Evolutionary conservation across 1,139 yeast genomes (phyloP).

Genomic region (Magnusiomyces tetraspermus): DNA sequence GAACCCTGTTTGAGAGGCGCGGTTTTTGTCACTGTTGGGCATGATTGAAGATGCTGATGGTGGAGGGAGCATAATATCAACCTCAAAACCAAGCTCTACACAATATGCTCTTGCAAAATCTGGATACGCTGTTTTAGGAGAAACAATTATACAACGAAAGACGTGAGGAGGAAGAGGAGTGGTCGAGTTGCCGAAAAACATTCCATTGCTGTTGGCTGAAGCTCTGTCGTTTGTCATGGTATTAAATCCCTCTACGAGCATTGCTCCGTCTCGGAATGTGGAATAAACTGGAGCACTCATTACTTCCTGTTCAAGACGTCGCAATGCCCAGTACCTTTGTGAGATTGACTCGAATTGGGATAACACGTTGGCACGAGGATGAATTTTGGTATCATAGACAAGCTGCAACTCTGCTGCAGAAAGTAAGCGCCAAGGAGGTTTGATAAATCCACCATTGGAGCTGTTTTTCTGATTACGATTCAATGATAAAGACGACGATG

Average conservation of each 20-base stretch:
- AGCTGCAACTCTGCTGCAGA: background rate
- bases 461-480: background rate
- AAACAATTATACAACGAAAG: conserved; percentile 22
- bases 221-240: background rate
- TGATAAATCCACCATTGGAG: background rate
- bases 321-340: conserved; percentile 17
- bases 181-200: background rate
- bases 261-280: conserved; percentile 10
- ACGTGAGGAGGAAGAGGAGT: conserved; percentile 12
- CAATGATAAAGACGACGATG: background rate
- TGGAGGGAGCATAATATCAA: conserved; percentile 16
- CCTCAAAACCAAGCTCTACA: conserved; percentile 23
- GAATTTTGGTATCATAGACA: background rate
- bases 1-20: too few species aligned
- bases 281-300: conserved; percentile 11
- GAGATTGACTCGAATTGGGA: conserved; percentile 6
- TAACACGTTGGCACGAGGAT: conserved; percentile 1
- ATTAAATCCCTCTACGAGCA: background rate
- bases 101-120: conserved; percentile 24
- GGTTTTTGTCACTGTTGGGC: too few species aligned
- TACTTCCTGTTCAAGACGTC: conserved; percentile 20
- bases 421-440: conserved; percentile 1
- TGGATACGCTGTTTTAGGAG: conserved; percentile 19
- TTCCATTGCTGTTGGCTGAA: background rate
- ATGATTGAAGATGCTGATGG: background rate